A percentile compares a stretch with the other conserved stretches of the same genome.
These are phyloP conservation scores for Raffaelea ambrosiae DNA, from an alignment of 2,329 filamentous ascomycete genomes.

Conservation along the genomic window DNA sequence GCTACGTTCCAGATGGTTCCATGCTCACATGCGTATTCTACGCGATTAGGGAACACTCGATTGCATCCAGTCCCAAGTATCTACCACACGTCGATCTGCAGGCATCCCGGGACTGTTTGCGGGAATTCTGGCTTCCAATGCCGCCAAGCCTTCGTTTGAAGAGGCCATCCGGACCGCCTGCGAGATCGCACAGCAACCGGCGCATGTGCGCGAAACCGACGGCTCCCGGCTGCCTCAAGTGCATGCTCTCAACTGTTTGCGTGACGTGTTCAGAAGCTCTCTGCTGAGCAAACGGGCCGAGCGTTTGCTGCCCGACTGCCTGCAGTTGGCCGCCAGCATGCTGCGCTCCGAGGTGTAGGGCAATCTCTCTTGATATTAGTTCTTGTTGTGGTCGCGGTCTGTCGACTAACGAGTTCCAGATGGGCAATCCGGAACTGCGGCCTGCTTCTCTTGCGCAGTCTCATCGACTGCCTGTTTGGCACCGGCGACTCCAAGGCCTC, in stretches of 20 bases:
- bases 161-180: conserved; percentile 56
- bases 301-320: conserved; percentile 59
- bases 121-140: conserved; percentile 65
- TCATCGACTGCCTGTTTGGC: conserved; percentile 72
- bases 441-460: conserved; percentile 75
- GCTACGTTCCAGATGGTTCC: neutral
- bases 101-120: conserved; percentile 83
- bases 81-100: conserved; percentile 82
- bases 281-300: conserved; percentile 66
- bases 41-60: conserved; percentile 47
- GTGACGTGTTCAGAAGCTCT: conserved; percentile 83
- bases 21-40: no score
- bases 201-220: conserved; percentile 46
- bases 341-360: conserved; percentile 68
- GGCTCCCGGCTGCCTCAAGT: conserved; percentile 75
- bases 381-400: neutral
- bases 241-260: conserved; percentile 88
- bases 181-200: conserved; percentile 46
- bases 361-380: neutral
- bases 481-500: conserved; percentile 61
- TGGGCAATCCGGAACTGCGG: conserved; percentile 96
- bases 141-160: conserved; percentile 51
- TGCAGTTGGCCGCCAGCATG: conserved; percentile 72
- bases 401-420: conserved; percentile 26
- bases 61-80: conserved; percentile 66